phyloP scores from a whole-genome alignment of 78 protist genomes.

The Pigoraptor vietnamica region DNA sequence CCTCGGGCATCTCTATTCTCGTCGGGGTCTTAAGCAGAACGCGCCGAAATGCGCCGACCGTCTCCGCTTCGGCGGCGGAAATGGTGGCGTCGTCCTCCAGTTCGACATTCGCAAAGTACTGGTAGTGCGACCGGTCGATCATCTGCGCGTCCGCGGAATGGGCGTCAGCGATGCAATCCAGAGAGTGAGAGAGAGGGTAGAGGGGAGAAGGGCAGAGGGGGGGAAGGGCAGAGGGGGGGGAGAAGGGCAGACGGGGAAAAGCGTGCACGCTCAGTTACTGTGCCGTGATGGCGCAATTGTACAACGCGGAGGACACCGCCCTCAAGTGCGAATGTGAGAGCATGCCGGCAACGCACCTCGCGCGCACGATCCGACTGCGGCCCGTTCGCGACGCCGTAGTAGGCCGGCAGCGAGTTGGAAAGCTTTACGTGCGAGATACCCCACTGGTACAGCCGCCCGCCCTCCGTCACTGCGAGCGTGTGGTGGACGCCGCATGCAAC shows the following conservation, averaged over 20 bases:
- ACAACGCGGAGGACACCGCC: too few relatives aligned
- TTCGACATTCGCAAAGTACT: neutral
- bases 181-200: too few relatives aligned
- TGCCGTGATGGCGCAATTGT: neutral
- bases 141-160: neutral
- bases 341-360: neutral
- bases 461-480: constrained; percentile 33
- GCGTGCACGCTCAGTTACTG: neutral
- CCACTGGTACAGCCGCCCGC: constrained; percentile 44
- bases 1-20: neutral
- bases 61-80: neutral
- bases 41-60: neutral
- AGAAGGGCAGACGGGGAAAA: too few relatives aligned
- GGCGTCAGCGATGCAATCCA: too few relatives aligned
- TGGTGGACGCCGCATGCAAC: constrained; percentile 53
- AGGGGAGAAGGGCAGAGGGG: too few relatives aligned
- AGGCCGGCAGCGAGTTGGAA: neutral
- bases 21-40: neutral
- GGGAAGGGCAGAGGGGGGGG: too few relatives aligned
- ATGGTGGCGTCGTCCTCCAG: neutral
- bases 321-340: too few relatives aligned
- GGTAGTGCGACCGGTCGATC: neutral
- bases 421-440: constrained; percentile 1
- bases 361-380: neutral
- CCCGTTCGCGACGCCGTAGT: neutral